A percentile compares a stretch with the other conserved stretches of the same genome.
Conservation (phyloP, 805 yeast species). For the Candida dajiaensis region DNA sequence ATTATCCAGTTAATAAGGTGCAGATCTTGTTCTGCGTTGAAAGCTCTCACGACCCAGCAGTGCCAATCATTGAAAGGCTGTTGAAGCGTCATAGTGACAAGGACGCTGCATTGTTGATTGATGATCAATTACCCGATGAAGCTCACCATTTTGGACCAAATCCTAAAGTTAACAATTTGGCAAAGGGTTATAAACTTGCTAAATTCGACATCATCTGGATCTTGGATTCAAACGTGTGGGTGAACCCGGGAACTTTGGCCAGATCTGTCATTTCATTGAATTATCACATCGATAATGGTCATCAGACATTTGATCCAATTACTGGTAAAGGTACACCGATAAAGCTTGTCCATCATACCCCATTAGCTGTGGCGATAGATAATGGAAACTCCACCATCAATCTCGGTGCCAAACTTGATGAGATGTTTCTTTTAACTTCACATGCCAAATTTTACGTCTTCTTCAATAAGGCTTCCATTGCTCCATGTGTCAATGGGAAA, state of each 20-base stretch:
- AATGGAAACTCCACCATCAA: slow-evolving; percentile 8
- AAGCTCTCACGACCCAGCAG: slow-evolving; percentile 53
- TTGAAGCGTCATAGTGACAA: slow-evolving; percentile 48
- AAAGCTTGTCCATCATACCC: slow-evolving; percentile 75
- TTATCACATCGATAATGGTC: slow-evolving; percentile 48
- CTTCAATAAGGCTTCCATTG: slow-evolving; percentile 64
- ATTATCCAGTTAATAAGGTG: slow-evolving; percentile 51
- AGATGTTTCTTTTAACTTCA: slow-evolving; percentile 76
- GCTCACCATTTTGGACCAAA: slow-evolving; percentile 63
- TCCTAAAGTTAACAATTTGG: slow-evolving; percentile 81
- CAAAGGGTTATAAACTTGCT: slow-evolving; percentile 72
- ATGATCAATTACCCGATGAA: slow-evolving; percentile 33
- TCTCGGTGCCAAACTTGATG: slow-evolving; percentile 69
- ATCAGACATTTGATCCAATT: slow-evolving; percentile 13
- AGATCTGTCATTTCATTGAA: slow-evolving; percentile 54
- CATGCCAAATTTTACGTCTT: slow-evolving; percentile 83
- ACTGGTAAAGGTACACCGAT: slow-evolving; percentile 32
- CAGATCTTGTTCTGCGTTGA: slow-evolving; percentile 79
- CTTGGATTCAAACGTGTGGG: slow-evolving; percentile 83
- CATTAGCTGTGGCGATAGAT: slow-evolving; percentile 47
- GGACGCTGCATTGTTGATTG: slow-evolving; percentile 54
- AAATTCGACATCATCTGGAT: slow-evolving; percentile 76
- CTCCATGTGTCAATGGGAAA: slow-evolving; percentile 91
- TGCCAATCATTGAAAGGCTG: slow-evolving; percentile 47
- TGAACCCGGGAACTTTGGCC: slow-evolving; percentile 52